These are phyloP conservation scores for Berberis thunbergii DNA, from an alignment of 164 flowering plant genomes.

Conservation along the genomic window DNA sequence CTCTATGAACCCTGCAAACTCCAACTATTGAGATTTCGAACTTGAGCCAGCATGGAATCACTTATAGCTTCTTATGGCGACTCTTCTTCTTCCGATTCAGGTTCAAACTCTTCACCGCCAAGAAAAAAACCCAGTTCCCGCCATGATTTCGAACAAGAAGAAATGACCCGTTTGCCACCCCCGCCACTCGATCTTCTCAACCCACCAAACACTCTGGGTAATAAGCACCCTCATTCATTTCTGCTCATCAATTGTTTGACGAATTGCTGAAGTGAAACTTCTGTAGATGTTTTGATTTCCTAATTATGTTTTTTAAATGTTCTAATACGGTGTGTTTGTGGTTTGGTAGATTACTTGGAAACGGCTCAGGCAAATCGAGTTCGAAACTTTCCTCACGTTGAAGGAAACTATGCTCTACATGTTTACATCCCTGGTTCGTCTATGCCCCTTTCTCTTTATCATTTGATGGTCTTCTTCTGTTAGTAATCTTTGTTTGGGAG, in stretches of 20 bases:
- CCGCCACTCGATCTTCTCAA: background rate
- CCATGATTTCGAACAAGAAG: background rate
- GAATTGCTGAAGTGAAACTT: too few species aligned
- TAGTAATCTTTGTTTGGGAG: too few species aligned
- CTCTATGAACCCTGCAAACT: too few species aligned
- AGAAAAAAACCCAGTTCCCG: too few species aligned
- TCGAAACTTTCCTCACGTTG: constrained; percentile 75
- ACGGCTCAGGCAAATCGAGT: constrained; percentile 42
- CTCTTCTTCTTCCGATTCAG: too few species aligned
- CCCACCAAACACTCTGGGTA: background rate
- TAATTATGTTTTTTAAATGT: too few species aligned
- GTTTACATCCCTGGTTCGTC: constrained; percentile 76
- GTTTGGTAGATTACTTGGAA: constrained; percentile 23
- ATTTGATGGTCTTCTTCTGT: too few species aligned
- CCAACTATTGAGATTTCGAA: too few species aligned
- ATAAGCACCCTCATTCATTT: background rate
- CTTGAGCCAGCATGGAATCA: too few species aligned
- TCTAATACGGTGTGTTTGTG: background rate
- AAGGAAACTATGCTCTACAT: constrained; percentile 87
- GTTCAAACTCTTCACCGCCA: too few species aligned
- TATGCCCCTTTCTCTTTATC: background rate
- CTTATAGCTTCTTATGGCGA: too few species aligned
- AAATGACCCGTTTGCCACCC: background rate
- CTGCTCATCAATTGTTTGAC: background rate
- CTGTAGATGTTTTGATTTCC: too few species aligned